Base-by-base conservation (phyloP, 2,329 filamentous ascomycete genomes). In the Paecilomyces variotii region DNA sequence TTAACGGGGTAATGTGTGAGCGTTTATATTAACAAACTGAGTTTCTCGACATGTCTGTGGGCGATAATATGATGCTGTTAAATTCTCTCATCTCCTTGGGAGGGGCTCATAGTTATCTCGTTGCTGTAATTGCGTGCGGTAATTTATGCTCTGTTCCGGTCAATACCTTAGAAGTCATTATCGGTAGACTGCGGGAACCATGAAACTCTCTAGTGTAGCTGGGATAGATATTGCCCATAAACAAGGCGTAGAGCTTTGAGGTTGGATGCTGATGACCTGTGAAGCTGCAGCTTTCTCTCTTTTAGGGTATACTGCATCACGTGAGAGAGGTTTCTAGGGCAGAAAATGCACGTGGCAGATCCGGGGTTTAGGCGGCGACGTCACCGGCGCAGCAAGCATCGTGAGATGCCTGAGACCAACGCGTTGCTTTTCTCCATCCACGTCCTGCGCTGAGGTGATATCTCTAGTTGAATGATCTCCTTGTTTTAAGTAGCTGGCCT, bases 311-410 rank as follows among this genome's bases (percentile, higher is more conserved):
- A 9, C 7, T 10, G 4, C 2, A 39, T n/a, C 35, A 39, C 35
- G 35, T 39, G 35, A 39, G 5, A 7, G 4, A 24, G 2, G 6
- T 19, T 45, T 45, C 6, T 28, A 52, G 25, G 50, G 50, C 50
- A 52, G 9, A 28, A 28, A 12, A 28, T n/a, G 25, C 61, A 67
- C 62, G 63, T 62, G 63, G 61, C 24, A 12, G 12, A 59, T 57
- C 58, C 28, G 58, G 56, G 60, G 60, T 54, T 60, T 59, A 62
- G 61, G 59, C 55, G 57, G 39, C 64, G 61, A 67, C 65, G 65
- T 67, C 65, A 67, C 63, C 57, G 61, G 4, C n/a, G 35, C 35
- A 7, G 39, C 39, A 9, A 45, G n/a, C n/a, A 45, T 45, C 35
- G 35, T 19, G 35, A 45, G 14, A 45, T 45, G 14, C 19, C 12